phyloP scores from a whole-genome alignment of 305 asterid species.

The Plantago coronopus region DNA sequence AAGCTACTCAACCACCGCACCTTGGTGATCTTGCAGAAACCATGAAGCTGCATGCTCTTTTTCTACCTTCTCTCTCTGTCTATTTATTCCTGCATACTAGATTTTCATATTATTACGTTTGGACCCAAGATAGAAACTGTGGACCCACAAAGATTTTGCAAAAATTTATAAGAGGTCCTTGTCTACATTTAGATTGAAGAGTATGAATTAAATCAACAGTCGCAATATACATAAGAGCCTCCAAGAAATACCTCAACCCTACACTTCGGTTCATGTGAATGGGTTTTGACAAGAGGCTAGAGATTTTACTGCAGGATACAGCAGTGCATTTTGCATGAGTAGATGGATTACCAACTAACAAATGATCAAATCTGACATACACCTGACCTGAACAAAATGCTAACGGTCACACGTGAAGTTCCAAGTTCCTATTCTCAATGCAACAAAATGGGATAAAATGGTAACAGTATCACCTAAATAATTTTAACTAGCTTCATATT shows the following conservation, averaged over 20 bases:
- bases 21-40: slow-evolving; percentile 14
- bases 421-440: background rate
- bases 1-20: slow-evolving; percentile 29
- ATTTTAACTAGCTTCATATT: too few species aligned
- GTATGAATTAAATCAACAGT: background rate
- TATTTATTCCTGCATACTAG: background rate
- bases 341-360: background rate
- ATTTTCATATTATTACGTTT: slow-evolving; percentile 1
- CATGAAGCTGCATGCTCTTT: slow-evolving; percentile 4
- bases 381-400: too few species aligned
- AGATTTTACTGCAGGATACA: background rate
- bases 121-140: background rate
- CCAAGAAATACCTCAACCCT: background rate
- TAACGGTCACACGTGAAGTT: background rate
- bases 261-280: background rate
- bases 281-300: background rate
- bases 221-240: background rate
- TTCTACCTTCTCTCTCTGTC: background rate
- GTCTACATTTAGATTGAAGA: background rate
- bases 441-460: background rate
- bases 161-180: background rate
- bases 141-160: background rate
- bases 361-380: background rate
- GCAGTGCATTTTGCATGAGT: background rate
- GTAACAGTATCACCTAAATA: too few species aligned